A percentile compares a stretch with the other conserved stretches of the same genome.
phyloP scores from a whole-genome alignment of 2,329 filamentous ascomycete species.

The Alternaria rosae region DNA sequence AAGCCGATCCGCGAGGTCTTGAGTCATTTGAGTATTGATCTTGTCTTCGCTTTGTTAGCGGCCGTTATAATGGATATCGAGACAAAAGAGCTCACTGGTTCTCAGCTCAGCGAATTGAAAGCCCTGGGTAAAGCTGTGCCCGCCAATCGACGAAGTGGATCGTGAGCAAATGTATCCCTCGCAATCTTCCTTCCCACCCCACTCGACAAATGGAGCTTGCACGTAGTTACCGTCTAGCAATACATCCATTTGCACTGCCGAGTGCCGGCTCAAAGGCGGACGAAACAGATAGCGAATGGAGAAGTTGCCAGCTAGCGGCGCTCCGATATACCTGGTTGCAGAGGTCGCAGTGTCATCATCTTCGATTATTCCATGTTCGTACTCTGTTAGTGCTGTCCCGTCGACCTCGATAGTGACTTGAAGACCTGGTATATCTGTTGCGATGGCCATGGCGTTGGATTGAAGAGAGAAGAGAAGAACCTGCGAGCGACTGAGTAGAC shows the following conservation, averaged over 20 bases:
- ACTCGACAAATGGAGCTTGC: neutral
- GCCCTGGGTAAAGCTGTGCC: neutral
- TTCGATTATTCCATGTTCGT: neutral
- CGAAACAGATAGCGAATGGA: neutral
- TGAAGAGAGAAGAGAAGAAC: neutral
- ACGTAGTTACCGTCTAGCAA: conserved; percentile 8
- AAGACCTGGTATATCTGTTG: neutral
- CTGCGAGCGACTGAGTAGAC: neutral
- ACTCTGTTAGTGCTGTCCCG: neutral
- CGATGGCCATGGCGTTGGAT: conserved; percentile 4
- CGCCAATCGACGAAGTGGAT: neutral
- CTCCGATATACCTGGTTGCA: neutral
- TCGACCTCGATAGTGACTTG: conserved; percentile 1
- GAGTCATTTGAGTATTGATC: neutral
- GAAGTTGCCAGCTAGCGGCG: neutral
- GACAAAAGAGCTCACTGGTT: neutral
- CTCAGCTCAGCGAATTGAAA: neutral
- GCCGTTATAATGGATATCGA: neutral
- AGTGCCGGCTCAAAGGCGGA: neutral
- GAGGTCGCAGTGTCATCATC: neutral
- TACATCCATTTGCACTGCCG: neutral
- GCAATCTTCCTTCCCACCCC: conserved; percentile 1
- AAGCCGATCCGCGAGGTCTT: neutral
- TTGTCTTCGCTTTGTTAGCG: neutral
- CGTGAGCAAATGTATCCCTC: conserved; percentile 6